Evolutionary conservation across 352 stramenopile genomes (phyloP).

Genomic region (Globisporangium iwayamae): DNA sequence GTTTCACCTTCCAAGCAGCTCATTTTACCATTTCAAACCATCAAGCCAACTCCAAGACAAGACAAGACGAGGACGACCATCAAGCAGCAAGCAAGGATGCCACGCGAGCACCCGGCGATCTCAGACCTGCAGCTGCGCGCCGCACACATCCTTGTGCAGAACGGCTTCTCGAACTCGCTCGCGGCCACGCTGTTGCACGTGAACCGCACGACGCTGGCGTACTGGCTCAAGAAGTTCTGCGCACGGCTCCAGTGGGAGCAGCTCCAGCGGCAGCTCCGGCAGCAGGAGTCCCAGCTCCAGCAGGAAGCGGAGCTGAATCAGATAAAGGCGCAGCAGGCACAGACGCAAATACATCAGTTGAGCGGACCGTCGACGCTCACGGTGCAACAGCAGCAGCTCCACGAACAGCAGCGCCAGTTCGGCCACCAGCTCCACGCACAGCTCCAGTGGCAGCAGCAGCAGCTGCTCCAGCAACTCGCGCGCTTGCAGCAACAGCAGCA

Average conservation of each 20-base stretch:
- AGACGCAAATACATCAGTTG: too few relatives aligned
- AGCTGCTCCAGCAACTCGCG: not conserved
- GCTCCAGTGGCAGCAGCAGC: not conserved
- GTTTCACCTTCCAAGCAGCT: not conserved
- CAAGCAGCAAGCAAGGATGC: not conserved
- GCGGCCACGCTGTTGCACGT: not conserved
- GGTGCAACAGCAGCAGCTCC: conserved; percentile 38
- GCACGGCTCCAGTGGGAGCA: not conserved
- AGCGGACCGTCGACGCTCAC: not conserved
- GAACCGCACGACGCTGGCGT: not conserved
- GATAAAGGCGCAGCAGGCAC: not conserved
- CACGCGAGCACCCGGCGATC: conserved; percentile 13
- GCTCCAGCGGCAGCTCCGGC: not conserved
- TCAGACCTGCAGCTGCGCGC: conserved; percentile 21
- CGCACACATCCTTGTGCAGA: not conserved
- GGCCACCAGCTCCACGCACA: not conserved
- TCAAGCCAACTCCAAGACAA: not conserved
- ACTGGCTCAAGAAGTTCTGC: not conserved
- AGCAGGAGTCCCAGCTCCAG: not conserved
- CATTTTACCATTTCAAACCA: not conserved
- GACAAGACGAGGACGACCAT: too few relatives aligned
- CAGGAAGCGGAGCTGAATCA: not conserved
- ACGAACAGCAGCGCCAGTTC: conserved; percentile 19
- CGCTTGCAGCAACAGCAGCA: not conserved
- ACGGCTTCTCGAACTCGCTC: not conserved